Percentiles rank a stretch among this genome's conserved stretches.
phyloP scores from a whole-genome alignment of 2,329 filamentous ascomycete genomes.

The Cadophora gregata region DNA sequence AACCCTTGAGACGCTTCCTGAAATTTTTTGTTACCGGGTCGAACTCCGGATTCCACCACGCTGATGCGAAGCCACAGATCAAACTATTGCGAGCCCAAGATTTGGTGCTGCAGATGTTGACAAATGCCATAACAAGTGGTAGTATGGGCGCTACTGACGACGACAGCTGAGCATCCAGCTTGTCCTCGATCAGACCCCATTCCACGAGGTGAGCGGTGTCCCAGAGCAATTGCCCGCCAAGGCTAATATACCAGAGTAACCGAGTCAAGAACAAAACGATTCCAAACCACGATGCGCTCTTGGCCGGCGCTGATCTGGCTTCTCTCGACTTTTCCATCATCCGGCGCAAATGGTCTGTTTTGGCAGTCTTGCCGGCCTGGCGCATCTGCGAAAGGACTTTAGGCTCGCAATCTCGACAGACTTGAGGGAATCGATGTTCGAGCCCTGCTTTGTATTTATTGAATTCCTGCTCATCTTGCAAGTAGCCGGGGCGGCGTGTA shows the following conservation, averaged over 20 bases:
- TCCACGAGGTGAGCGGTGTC: conserved; percentile 31
- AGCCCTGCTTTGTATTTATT: conserved; percentile 73
- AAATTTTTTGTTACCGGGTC: conserved; percentile 65
- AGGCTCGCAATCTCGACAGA: conserved; percentile 81
- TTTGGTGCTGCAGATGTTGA: conserved; percentile 46
- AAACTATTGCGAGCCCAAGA: conserved; percentile 52
- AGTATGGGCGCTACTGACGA: background rate
- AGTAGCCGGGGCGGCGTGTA: conserved; percentile 69
- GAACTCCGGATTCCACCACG: conserved; percentile 75
- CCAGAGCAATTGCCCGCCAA: conserved; percentile 40
- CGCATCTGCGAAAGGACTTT: conserved; percentile 73
- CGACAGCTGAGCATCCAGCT: background rate
- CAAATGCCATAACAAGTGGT: conserved; percentile 20
- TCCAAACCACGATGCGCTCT: conserved; percentile 20
- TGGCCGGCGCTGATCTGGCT: conserved; percentile 44
- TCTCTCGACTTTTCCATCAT: conserved; percentile 69
- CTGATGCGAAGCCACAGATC: conserved; percentile 55
- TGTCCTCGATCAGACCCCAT: background rate
- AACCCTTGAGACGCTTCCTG: conserved; percentile 62
- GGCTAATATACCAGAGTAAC: conserved; percentile 37
- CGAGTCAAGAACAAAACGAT: conserved; percentile 29
- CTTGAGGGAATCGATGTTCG: conserved; percentile 85
- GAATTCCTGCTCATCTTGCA: conserved; percentile 68
- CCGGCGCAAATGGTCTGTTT: conserved; percentile 41
- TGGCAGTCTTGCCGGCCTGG: conserved; percentile 75